phyloP scores from a whole-genome alignment of 257 asterid species.

The Knoxia roxburghii region DNA sequence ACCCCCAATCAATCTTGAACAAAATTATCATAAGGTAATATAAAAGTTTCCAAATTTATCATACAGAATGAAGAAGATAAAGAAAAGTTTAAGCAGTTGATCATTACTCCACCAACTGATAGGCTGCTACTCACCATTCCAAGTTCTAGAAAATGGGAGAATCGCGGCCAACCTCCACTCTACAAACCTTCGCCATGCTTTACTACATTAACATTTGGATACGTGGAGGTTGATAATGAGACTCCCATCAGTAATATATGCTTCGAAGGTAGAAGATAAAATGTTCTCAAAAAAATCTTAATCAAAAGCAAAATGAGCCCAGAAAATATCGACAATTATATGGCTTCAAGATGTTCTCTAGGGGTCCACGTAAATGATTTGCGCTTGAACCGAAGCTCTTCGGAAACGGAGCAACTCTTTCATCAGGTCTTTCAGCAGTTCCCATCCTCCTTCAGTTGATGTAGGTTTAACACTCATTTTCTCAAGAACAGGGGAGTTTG shows the following conservation, averaged over 20 bases:
- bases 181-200: neutral
- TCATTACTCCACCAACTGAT: neutral
- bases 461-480: slow-evolving; percentile 76
- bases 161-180: neutral
- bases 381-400: slow-evolving; percentile 74
- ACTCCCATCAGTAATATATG: neutral
- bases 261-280: neutral
- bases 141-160: neutral
- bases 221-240: too few species aligned
- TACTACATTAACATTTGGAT: too few species aligned
- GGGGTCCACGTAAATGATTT: slow-evolving; percentile 62
- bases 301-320: neutral
- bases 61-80: neutral
- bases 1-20: too few species aligned
- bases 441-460: slow-evolving; percentile 62
- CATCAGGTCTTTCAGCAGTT: slow-evolving; percentile 63
- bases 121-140: neutral
- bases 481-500: slow-evolving; percentile 69
- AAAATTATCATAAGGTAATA: too few species aligned
- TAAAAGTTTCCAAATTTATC: neutral
- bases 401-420: slow-evolving; percentile 79
- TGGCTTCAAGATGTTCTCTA: slow-evolving; percentile 19
- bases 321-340: neutral
- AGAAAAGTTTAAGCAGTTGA: neutral
- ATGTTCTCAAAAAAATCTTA: too few species aligned